phyloP scores from a whole-genome alignment of 1,284 basidiomycete genomes.

The Cutaneotrichosporon dermatis region DNA sequence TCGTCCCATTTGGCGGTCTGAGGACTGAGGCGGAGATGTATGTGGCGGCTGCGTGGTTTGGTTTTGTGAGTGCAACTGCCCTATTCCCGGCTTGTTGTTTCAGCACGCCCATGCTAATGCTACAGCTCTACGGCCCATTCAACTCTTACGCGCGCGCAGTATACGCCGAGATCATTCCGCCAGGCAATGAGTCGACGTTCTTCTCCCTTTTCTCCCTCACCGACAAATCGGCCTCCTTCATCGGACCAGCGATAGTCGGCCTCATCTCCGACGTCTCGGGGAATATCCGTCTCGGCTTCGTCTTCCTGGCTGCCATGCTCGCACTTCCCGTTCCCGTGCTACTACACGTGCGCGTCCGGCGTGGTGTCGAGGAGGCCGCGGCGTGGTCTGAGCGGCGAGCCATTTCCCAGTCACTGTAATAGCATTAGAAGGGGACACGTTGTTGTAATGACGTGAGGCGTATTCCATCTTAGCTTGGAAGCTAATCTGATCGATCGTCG shows the following conservation, averaged over 20 bases:
- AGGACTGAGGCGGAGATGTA: conserved; percentile 79
- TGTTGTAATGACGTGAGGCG: too few species aligned
- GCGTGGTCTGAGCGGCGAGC: conserved; percentile 18
- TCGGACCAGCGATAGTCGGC: conserved; percentile 81
- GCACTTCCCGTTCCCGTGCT: conserved; percentile 74
- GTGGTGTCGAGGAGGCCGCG: conserved; percentile 60
- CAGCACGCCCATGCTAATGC: too few species aligned
- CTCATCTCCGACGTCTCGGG: conserved; percentile 78
- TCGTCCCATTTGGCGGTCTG: conserved; percentile 61
- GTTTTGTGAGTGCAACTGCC: conserved; percentile 51
- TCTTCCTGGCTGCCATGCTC: conserved; percentile 76
- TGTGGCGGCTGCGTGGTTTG: conserved; percentile 73
- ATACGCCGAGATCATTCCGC: conserved; percentile 47
- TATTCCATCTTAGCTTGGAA: too few species aligned
- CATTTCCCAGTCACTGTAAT: neutral
- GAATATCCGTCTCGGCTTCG: conserved; percentile 82
- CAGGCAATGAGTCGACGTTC: conserved; percentile 47
- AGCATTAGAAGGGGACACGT: too few species aligned
- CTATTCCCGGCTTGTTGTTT: too few species aligned
- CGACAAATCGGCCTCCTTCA: conserved; percentile 74
- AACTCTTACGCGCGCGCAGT: conserved; percentile 46
- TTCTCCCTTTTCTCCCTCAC: conserved; percentile 85
- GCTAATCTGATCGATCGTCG: too few species aligned
- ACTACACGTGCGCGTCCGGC: conserved; percentile 61
- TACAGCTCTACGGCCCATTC: conserved; percentile 49